A percentile compares a stretch with the other conserved stretches of the same genome.
Conservation (phyloP, 305 asterid species). For the Ilex paraguariensis region DNA sequence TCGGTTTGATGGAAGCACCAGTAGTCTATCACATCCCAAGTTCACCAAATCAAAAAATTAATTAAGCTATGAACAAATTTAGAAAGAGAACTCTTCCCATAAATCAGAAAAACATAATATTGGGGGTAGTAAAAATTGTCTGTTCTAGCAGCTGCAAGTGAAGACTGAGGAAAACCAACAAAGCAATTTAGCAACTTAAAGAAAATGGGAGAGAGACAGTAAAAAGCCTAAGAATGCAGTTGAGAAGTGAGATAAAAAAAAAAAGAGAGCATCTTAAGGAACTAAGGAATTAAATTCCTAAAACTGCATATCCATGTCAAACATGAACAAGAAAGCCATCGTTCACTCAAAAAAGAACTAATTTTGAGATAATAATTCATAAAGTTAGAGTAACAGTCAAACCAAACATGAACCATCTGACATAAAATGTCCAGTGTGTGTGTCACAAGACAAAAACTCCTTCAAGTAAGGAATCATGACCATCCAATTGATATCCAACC, state of each 20-base stretch:
- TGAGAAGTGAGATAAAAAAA: not conserved
- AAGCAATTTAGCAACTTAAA: constrained; percentile 11
- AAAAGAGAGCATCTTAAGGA: not conserved
- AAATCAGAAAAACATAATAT: no score
- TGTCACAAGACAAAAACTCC: no score
- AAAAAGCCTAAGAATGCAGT: not conserved
- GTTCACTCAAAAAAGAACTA: not conserved
- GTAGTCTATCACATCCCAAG: no score
- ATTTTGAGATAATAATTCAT: not conserved
- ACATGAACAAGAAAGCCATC: not conserved
- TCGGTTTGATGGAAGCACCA: no score
- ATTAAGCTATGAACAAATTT: no score
- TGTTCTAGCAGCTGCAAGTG: constrained; percentile 99
- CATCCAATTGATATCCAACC: no score
- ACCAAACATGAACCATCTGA: not conserved
- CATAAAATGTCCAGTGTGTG: no score
- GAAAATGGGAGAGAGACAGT: not conserved
- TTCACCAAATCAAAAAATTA: no score
- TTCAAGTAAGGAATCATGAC: no score
- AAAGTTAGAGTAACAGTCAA: not conserved
- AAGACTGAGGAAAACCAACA: constrained; percentile 61
- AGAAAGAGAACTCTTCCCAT: no score
- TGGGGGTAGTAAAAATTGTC: constrained; percentile 97
- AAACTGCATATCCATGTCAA: not conserved
- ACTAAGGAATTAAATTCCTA: not conserved